A percentile compares a stretch with the other conserved stretches of the same genome.
These are phyloP conservation scores for Pelargonium australe DNA, from an alignment of 441 rosid genomes.

Conservation along the genomic window DNA sequence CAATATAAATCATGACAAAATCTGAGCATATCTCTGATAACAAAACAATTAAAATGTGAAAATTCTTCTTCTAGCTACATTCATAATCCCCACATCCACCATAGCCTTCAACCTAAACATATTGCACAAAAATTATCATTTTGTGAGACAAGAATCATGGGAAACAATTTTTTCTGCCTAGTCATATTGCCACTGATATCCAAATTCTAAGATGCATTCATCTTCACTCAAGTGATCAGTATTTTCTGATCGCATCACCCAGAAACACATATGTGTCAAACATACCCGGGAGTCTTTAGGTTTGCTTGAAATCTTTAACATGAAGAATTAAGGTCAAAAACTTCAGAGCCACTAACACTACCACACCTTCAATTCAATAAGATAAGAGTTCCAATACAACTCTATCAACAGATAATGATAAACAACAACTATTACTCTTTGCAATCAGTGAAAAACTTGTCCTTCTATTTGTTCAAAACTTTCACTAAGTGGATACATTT, in stretches of 20 bases:
- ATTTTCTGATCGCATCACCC: neutral
- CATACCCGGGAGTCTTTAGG: neutral
- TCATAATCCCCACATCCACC: neutral
- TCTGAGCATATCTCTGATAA: neutral
- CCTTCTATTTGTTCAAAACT: neutral
- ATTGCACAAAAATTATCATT: too few species aligned
- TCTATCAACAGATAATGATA: neutral
- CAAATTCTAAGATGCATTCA: too few species aligned
- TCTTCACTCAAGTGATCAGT: too few species aligned
- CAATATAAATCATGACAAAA: neutral
- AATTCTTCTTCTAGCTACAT: neutral
- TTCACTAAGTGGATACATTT: neutral
- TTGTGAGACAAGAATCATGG: too few species aligned
- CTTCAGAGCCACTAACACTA: neutral
- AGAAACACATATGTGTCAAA: neutral
- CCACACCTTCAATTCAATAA: neutral
- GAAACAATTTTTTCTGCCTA: too few species aligned
- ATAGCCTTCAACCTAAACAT: too few species aligned
- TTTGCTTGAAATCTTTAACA: neutral
- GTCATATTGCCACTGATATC: too few species aligned
- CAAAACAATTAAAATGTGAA: neutral
- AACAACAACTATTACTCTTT: neutral
- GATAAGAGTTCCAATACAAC: neutral
- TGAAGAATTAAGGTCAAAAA: neutral
- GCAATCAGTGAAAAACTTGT: neutral